Conservation (phyloP, 805 yeast species). For the Hanseniaspora meyeri region DNA sequence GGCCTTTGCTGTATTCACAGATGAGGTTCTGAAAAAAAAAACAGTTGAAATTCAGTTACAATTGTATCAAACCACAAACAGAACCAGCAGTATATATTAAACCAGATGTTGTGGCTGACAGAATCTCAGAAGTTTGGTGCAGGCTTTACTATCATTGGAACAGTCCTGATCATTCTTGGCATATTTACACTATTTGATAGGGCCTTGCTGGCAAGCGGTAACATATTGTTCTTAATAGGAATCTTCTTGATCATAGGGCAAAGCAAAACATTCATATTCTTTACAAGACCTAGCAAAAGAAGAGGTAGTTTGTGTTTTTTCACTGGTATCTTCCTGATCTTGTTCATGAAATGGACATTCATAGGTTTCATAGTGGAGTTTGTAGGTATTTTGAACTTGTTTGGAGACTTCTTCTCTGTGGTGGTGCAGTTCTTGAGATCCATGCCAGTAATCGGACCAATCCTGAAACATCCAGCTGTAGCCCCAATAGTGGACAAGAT, state of each 20-base stretch:
- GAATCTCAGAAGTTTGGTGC: constrained; percentile 81
- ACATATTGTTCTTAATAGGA: constrained; percentile 68
- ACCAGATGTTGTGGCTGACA: constrained; percentile 50
- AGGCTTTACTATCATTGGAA: constrained; percentile 76
- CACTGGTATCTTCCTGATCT: constrained; percentile 62
- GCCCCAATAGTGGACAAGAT: constrained; percentile 62
- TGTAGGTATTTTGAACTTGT: constrained; percentile 77
- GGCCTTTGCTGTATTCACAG: constrained; percentile 22
- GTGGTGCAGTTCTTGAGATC: constrained; percentile 77
- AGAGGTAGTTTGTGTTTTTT: constrained; percentile 75
- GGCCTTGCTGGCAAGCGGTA: constrained; percentile 80
- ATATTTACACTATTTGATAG: constrained; percentile 77
- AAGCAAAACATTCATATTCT: constrained; percentile 62
- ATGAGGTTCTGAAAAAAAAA: not conserved
- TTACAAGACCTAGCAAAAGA: constrained; percentile 67
- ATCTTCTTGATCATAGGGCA: constrained; percentile 77
- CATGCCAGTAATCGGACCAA: constrained; percentile 75
- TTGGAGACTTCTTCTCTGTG: constrained; percentile 89
- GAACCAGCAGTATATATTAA: too few relatives aligned
- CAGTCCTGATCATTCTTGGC: constrained; percentile 68
- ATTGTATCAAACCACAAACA: too few relatives aligned
- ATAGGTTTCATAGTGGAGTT: constrained; percentile 75
- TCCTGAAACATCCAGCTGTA: constrained; percentile 64
- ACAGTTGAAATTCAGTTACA: too few relatives aligned
- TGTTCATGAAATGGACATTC: constrained; percentile 57